Evolutionary conservation across 1,284 basidiomycete genomes (phyloP).

Genomic region (Rhodotorula mucilaginosa): DNA sequence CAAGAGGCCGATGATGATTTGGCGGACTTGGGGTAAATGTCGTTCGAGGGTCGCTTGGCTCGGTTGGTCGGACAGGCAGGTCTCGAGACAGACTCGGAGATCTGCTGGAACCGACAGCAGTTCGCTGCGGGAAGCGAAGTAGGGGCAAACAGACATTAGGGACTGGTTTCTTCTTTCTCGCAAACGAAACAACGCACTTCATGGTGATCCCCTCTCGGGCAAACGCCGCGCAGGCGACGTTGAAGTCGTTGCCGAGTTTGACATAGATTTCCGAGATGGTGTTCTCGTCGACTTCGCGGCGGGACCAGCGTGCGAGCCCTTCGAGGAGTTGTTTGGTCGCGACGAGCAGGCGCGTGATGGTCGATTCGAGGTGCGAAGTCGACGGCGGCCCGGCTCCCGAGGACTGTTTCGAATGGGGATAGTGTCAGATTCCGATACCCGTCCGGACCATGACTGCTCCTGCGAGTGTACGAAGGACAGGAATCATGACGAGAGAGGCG

Average conservation of each 20-base stretch:
- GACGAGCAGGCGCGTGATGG: constrained; percentile 83
- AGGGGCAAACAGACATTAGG: background rate
- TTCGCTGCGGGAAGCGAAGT: constrained; percentile 59
- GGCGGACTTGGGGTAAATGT: constrained; percentile 85
- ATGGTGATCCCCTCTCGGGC: constrained; percentile 82
- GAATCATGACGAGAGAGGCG: too few relatives aligned
- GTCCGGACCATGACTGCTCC: background rate
- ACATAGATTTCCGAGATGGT: constrained; percentile 97
- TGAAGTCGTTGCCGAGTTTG: constrained; percentile 93
- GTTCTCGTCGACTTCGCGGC: constrained; percentile 68
- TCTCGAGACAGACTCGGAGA: constrained; percentile 83
- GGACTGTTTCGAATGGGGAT: background rate
- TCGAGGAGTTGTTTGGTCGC: constrained; percentile 93
- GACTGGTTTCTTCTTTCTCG: too few relatives aligned
- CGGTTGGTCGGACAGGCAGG: constrained; percentile 83
- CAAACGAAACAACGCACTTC: constrained; percentile 59
- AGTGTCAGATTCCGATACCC: too few relatives aligned
- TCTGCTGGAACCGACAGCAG: constrained; percentile 84
- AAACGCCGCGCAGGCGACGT: constrained; percentile 86
- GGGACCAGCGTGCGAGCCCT: constrained; percentile 79
- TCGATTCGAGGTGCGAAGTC: constrained; percentile 24
- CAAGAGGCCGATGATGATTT: constrained; percentile 87
- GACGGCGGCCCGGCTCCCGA: background rate
- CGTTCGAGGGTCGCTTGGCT: constrained; percentile 77
- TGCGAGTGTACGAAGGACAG: too few relatives aligned